Base-by-base conservation (phyloP, 2,329 filamentous ascomycete genomes). In the Cercospora brassicicola region DNA sequence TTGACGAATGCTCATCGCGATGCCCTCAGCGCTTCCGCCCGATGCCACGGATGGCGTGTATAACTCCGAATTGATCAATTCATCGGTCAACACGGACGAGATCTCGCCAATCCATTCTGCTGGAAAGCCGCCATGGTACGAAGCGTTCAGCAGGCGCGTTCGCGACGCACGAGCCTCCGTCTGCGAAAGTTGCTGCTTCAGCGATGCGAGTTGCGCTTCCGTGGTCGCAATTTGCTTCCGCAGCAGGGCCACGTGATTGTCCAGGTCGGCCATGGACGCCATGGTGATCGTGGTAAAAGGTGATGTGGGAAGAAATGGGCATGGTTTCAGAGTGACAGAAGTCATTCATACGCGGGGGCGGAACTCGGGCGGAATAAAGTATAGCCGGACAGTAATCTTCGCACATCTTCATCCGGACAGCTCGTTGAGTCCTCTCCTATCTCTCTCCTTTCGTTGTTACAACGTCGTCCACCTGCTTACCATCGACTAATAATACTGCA, bases 41-140 rank as follows among this genome's bases (percentile, higher is more conserved):
- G 66, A 36, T 55, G 66, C 55, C 60, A 71, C 66, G 33, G 69
- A 65, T 18, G 62, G 62, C 10, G 66, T 53, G 26, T 65, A 62
- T 51, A 65, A 18, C 7, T 55, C 56, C 26, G 68, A 62, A 61
- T 67, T 67, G 31, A 70, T 64, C 39, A 69, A 51, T 39, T 70
- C 61, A 30, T 69, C 69, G 20, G 69, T 70, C 31, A 82, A 65
- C 0, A 78, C 79, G 1, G 79, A 79, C 62, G 80, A 76, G 0
- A 82, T 73, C 70, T 83, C 82, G 53, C 78, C 77, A 15, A 79
- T 78, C 73, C 82, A 82, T 48, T 81, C 79, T 57, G 81, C 77
- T 13, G 79, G 78, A 28, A 83, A 72, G 20, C 81, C 81, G 69
- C 80, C 80, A 39, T 78, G 72, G 63, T 73, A 76, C n/a, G 73